Percentiles rank a stretch among this genome's conserved stretches.
Evolutionary conservation across 768 basidiomycete species (phyloP).

Genomic region (Leccinum rimulosum): DNA sequence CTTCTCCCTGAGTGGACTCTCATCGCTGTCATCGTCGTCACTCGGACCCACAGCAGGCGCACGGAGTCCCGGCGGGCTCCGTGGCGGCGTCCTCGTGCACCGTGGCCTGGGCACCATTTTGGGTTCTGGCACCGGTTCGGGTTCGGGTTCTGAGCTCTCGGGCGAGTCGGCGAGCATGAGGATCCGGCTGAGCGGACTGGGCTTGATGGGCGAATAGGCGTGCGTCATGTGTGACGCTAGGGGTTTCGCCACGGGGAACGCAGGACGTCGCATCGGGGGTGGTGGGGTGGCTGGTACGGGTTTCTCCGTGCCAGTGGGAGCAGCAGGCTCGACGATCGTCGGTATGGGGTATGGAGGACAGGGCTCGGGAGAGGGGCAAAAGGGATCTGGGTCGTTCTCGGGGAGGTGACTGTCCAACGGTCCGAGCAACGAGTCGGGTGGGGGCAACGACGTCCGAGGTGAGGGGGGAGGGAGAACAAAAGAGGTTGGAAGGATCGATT

Average conservation of each 20-base stretch:
- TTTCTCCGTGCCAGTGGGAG: conserved; percentile 6
- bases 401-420: conserved; percentile 23
- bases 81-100: conserved; percentile 19
- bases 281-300: not conserved
- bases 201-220: conserved; percentile 78
- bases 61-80: conserved; percentile 12
- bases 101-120: conserved; percentile 1
- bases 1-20: conserved; percentile 55
- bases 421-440: conserved; percentile 38
- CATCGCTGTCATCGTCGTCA: conserved; percentile 47
- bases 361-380: not conserved
- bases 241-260: conserved; percentile 73
- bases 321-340: conserved; percentile 21
- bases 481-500: conserved; percentile 60
- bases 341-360: conserved; percentile 17
- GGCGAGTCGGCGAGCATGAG: conserved; percentile 69
- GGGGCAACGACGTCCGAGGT: conserved; percentile 59
- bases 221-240: conserved; percentile 68
- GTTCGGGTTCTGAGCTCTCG: conserved; percentile 31
- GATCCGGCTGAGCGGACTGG: conserved; percentile 78
- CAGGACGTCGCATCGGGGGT: conserved; percentile 15
- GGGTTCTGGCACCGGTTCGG: conserved; percentile 21
- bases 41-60: conserved; percentile 10
- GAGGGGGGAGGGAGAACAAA: conserved; percentile 81
- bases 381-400: not conserved